phyloP scores from a whole-genome alignment of 179 eudicot genomes.

The Sideroxylon spinosum region DNA sequence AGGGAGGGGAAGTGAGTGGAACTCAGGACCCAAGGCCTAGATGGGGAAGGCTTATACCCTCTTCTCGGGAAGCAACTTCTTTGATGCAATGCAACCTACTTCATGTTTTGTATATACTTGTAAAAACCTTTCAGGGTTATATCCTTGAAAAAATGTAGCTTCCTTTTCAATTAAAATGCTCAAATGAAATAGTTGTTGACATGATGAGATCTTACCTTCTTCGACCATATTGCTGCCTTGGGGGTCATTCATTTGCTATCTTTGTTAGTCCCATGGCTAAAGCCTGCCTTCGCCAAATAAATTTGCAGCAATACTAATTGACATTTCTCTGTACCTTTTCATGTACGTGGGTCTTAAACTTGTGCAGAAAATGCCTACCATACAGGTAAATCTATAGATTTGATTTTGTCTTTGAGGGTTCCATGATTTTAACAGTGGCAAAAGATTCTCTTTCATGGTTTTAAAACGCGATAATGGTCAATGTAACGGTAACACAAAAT shows the following conservation, averaged over 20 bases:
- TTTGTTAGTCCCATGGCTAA: background rate
- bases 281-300: background rate
- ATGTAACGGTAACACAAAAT: too few species aligned
- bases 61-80: too few species aligned
- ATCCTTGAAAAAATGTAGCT: too few species aligned
- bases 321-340: conserved; percentile 18
- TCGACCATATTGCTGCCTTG: background rate
- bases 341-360: conserved; percentile 19
- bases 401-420: background rate
- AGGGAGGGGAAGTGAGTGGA: too few species aligned
- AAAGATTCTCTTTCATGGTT: background rate
- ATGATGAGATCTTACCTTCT: background rate
- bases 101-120: too few species aligned
- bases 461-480: too few species aligned
- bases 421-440: background rate
- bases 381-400: conserved; percentile 32
- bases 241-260: background rate
- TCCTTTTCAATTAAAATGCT: too few species aligned
- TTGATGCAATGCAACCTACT: too few species aligned
- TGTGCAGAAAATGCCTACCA: conserved; percentile 45
- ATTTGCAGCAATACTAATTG: conserved; percentile 7
- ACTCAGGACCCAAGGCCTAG: too few species aligned
- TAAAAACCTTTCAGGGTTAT: too few species aligned
- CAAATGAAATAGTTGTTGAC: background rate
- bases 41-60: too few species aligned